A percentile compares a stretch with the other conserved stretches of the same genome.
Conservation (phyloP, 768 basidiomycete genomes). For the Hirschioporus abietinus region DNA sequence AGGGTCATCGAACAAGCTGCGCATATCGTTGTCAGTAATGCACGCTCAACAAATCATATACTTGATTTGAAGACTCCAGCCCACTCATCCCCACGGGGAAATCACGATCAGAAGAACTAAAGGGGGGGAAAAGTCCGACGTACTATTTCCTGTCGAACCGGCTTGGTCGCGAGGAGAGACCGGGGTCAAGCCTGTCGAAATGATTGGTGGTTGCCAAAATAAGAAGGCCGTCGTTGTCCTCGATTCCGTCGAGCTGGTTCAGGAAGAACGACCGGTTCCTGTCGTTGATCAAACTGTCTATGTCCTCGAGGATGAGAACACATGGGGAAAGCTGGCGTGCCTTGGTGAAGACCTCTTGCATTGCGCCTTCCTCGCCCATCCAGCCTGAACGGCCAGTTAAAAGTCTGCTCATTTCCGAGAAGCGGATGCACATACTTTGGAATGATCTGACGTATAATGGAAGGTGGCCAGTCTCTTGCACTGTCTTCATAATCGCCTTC, state of each 20-base stretch:
- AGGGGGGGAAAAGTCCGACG: constrained; percentile 22
- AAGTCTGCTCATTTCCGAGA: no score
- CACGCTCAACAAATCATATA: constrained; percentile 2
- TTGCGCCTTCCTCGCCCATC: constrained; percentile 59
- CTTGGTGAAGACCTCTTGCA: constrained; percentile 63
- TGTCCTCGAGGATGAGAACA: constrained; percentile 56
- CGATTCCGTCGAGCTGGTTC: constrained; percentile 78
- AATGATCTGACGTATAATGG: constrained; percentile 84
- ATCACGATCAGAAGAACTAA: neutral
- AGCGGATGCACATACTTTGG: constrained; percentile 40
- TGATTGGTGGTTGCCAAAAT: constrained; percentile 82
- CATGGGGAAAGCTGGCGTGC: constrained; percentile 70
- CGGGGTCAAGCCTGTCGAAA: constrained; percentile 74
- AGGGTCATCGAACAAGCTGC: constrained; percentile 72
- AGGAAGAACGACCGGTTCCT: constrained; percentile 81
- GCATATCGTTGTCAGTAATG: neutral
- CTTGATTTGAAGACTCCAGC: no score
- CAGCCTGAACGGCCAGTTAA: constrained; percentile 31
- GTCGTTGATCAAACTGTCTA: constrained; percentile 79
- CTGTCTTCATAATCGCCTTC: constrained; percentile 76
- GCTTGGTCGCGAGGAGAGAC: constrained; percentile 70
- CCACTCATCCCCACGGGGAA: neutral
- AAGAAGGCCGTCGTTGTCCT: constrained; percentile 74
- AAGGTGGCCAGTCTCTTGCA: constrained; percentile 53
- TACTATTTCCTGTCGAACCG: constrained; percentile 86